phyloP scores from a whole-genome alignment of 495 filamentous ascomycete species.

The Collariella sp. region DNA sequence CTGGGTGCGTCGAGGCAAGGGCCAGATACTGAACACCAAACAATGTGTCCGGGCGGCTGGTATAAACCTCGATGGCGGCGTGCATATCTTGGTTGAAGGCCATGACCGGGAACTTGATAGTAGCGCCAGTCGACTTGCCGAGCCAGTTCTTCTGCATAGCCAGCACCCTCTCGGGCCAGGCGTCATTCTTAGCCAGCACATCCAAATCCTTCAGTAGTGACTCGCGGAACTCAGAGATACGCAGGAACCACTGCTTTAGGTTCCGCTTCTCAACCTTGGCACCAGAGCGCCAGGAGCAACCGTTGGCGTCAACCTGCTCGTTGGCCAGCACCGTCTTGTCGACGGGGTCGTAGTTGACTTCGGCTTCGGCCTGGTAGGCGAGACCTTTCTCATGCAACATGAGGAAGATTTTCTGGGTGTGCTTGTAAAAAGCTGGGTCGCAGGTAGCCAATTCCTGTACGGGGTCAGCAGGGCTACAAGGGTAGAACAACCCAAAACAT shows the following conservation, averaged over 20 bases:
- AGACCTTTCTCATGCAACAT: conserved; percentile 60
- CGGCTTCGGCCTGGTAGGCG: conserved; percentile 68
- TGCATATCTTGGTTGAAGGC: conserved; percentile 28
- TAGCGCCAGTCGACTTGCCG: conserved; percentile 65
- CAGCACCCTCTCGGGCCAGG: conserved; percentile 74
- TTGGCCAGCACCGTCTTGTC: conserved; percentile 87
- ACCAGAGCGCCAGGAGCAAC: conserved; percentile 79
- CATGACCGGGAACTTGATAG: conserved; percentile 57
- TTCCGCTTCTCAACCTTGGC: conserved; percentile 73
- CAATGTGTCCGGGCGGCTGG: conserved; percentile 75
- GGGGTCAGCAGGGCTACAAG: background rate
- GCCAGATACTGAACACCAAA: conserved; percentile 80
- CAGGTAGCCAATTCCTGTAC: conserved; percentile 73
- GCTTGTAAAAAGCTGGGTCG: conserved; percentile 74
- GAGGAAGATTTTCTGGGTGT: conserved; percentile 79
- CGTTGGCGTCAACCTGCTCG: conserved; percentile 80
- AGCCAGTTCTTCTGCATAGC: conserved; percentile 87
- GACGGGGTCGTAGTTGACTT: conserved; percentile 86
- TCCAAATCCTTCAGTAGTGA: conserved; percentile 66
- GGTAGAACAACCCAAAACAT: conserved; percentile 26
- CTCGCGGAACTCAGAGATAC: conserved; percentile 70
- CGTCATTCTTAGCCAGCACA: conserved; percentile 47
- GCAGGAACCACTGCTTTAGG: conserved; percentile 85
- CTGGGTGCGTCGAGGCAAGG: conserved; percentile 61
- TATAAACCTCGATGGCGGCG: conserved; percentile 62